phyloP scores from a whole-genome alignment of 768 basidiomycete genomes.

The Kondoa malvinella region DNA sequence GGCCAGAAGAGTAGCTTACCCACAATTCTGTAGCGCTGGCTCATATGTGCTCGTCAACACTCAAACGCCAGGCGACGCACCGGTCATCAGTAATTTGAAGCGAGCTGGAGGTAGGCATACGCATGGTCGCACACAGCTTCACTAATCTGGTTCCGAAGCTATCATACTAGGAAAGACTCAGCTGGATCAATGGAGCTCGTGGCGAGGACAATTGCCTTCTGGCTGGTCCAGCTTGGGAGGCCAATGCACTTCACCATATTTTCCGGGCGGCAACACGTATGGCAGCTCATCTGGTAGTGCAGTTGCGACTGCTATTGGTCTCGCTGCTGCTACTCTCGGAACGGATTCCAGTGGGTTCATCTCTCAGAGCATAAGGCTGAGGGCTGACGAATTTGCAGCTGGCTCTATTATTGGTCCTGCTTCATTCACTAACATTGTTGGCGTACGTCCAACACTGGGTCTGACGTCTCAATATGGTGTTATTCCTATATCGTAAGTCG shows the following conservation, averaged over 20 bases:
- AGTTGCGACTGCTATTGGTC: conserved; percentile 40
- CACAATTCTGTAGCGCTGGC: conserved; percentile 32
- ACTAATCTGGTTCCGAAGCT: conserved; percentile 24
- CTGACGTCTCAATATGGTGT: conserved; percentile 47
- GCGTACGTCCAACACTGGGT: conserved; percentile 48
- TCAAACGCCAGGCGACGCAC: conserved; percentile 36
- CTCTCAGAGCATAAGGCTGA: background rate
- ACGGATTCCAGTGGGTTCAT: conserved; percentile 34
- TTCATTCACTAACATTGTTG: conserved; percentile 41
- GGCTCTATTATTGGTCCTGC: conserved; percentile 40
- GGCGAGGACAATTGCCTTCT: conserved; percentile 37
- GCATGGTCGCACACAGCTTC: conserved; percentile 19
- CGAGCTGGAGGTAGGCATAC: conserved; percentile 32
- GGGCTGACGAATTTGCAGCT: conserved; percentile 20
- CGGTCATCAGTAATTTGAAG: conserved; percentile 30
- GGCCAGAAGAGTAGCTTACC: too few relatives aligned
- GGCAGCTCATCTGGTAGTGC: conserved; percentile 49
- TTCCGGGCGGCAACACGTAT: conserved; percentile 41
- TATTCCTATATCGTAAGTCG: conserved; percentile 20
- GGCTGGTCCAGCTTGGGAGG: conserved; percentile 48
- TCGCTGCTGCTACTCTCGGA: conserved; percentile 38
- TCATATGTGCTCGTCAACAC: conserved; percentile 33
- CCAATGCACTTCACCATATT: conserved; percentile 41
- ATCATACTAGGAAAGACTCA: conserved; percentile 41
- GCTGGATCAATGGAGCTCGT: conserved; percentile 43